Base-by-base conservation (phyloP, 2,329 filamentous ascomycete species). In the Teratosphaeria epicoccoides region DNA sequence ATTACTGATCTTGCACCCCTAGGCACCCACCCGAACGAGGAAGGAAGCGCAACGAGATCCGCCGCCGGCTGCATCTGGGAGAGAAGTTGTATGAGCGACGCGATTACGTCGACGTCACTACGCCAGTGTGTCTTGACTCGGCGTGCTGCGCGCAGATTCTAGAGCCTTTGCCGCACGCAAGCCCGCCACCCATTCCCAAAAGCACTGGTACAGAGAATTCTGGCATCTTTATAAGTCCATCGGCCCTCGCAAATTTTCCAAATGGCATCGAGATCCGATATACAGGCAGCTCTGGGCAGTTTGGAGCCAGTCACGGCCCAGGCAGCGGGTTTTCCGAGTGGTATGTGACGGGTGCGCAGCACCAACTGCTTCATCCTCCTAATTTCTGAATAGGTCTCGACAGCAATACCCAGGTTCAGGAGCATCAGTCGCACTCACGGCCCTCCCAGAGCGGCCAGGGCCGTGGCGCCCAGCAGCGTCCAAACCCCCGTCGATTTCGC, bases 251-350 rank as follows among this genome's bases (percentile, higher is more conserved):
- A 14, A 47, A 26, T 6, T 25, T 47, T 29, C 46, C 28, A 23
- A 28, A 47, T 47, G 46, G 46, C 46, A 23, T 28, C 46, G 26
- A 28, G 25, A 47, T 25, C 46, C 24, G 46, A 47, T 29, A 47
- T 47, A 22, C 46, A 28, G 26, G 46, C 46, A n/a, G 46, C 46
- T 20, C 46, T 47, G 46, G 46, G 46, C 46, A 26, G 24, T 14
- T 17, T 24, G 43, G 33, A 40, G 10, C 33, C 33, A 40, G 33
- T 40, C 33, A 40, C 33, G 33, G 33, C n/a, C 33, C n/a, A 20
- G 33, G 33, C 33, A 40, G 33, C 33, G n/a, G 14, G 14, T 17
- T 40, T 40, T 40, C 33, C 14, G 14, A 40, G n/a, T 40, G 33
- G 33, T 40, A 40, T 40, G 33, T 40, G 14, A 5, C n/a, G 10